Conservation (phyloP, 805 yeast genomes). For the Gaillardinia entomophila region DNA sequence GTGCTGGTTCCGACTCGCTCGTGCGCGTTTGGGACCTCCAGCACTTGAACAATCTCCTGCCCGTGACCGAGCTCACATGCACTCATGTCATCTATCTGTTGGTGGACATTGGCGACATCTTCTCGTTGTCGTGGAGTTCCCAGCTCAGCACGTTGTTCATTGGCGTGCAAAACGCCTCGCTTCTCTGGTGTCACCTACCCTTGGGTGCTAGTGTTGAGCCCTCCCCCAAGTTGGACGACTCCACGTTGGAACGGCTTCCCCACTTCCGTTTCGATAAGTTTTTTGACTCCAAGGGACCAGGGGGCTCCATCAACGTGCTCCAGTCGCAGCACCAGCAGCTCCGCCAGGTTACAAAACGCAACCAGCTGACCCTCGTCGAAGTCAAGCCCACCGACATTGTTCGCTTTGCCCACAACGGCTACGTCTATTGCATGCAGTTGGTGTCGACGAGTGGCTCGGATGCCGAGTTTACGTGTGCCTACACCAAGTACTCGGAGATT, state of each 20-base stretch:
- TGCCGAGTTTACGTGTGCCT: slow-evolving; percentile 8
- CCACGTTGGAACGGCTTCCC: slow-evolving; percentile 24
- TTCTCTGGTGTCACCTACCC: slow-evolving; percentile 57
- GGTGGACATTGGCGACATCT: slow-evolving; percentile 90
- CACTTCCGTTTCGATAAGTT: slow-evolving; percentile 73
- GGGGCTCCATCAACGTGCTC: slow-evolving; percentile 42
- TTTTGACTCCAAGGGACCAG: slow-evolving; percentile 86
- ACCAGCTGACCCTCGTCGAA: slow-evolving; percentile 42
- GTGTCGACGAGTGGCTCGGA: slow-evolving; percentile 6
- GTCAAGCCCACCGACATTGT: slow-evolving; percentile 62
- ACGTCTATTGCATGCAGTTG: slow-evolving; percentile 64
- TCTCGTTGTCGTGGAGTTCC: slow-evolving; percentile 70
- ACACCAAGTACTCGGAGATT: slow-evolving; percentile 8
- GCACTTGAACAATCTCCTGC: slow-evolving; percentile 11
- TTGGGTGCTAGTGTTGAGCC: neutral
- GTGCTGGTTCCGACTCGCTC: slow-evolving; percentile 88
- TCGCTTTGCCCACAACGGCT: slow-evolving; percentile 88
- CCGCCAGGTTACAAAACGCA: slow-evolving; percentile 2
- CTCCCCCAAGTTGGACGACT: neutral
- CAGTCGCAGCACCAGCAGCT: slow-evolving; percentile 21
- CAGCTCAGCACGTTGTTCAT: slow-evolving; percentile 57
- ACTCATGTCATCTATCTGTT: slow-evolving; percentile 75
- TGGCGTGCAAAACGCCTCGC: slow-evolving; percentile 91
- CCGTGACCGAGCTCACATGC: slow-evolving; percentile 11
- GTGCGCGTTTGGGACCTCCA: slow-evolving; percentile 78